Percentiles rank a stretch among this genome's conserved stretches.
Conservation (phyloP, 352 stramenopile genomes). For the Phytophthora citrophthora region DNA sequence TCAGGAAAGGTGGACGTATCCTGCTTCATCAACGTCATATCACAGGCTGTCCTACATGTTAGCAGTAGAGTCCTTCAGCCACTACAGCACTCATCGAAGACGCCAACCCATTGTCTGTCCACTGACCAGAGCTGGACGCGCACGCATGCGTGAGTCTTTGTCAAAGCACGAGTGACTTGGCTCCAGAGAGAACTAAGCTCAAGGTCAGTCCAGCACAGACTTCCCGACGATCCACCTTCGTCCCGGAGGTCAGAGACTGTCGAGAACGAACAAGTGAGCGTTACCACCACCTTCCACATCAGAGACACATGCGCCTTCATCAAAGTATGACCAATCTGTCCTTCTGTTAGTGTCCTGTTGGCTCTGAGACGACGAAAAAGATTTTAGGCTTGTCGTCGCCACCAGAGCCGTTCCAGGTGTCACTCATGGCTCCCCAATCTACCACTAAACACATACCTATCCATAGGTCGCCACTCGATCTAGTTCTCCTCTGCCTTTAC, state of each 20-base stretch:
- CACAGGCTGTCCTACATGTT: not conserved
- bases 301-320: not conserved
- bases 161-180: too few species aligned
- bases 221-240: slow-evolving; percentile 10
- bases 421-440: slow-evolving; percentile 29
- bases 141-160: slow-evolving; percentile 28
- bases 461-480: slow-evolving; percentile 25
- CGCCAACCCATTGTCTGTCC: slow-evolving; percentile 15
- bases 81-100: not conserved
- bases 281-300: slow-evolving; percentile 5
- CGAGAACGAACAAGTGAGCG: slow-evolving; percentile 9
- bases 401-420: slow-evolving; percentile 18
- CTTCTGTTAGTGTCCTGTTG: slow-evolving; percentile 30
- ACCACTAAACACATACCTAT: slow-evolving; percentile 40
- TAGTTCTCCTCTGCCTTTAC: slow-evolving; percentile 22
- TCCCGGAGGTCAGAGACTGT: not conserved
- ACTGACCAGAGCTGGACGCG: slow-evolving; percentile 24
- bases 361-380: slow-evolving; percentile 18
- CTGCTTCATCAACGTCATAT: slow-evolving; percentile 15
- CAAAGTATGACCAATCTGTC: slow-evolving; percentile 28
- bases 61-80: not conserved
- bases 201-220: slow-evolving; percentile 8
- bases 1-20: not conserved
- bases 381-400: slow-evolving; percentile 25
- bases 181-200: slow-evolving; percentile 1